These are phyloP conservation scores for Pichia kudriavzevii DNA, from an alignment of 1,139 yeast genomes.

Conservation along the genomic window DNA sequence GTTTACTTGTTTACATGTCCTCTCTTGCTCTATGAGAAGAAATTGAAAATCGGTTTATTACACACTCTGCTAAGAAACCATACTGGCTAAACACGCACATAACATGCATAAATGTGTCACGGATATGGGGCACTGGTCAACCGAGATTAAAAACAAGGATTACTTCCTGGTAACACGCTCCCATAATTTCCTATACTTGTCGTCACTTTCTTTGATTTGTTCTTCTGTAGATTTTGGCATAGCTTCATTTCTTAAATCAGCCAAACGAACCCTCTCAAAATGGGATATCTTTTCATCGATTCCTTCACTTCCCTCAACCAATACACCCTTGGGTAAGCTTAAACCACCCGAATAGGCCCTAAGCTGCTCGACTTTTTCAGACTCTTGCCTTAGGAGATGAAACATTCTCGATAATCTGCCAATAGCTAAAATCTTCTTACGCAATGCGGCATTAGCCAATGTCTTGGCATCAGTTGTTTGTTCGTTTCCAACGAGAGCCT, in stretches of 20 bases:
- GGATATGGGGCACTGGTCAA: no score
- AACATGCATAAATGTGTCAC: no score
- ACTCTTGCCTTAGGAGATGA: constrained; percentile 79
- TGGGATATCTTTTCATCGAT: constrained; percentile 59
- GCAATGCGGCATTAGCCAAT: constrained; percentile 46
- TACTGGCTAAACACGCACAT: no score
- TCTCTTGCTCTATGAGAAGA: no score
- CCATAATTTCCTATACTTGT: constrained; percentile 13
- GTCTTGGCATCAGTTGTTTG: constrained; percentile 9
- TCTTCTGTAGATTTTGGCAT: constrained; percentile 47
- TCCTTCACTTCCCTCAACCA: constrained; percentile 71
- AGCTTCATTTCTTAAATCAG: constrained; percentile 80
- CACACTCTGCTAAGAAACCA: no score
- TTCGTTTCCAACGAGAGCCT: neutral
- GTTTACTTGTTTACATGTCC: no score
- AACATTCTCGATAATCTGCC: constrained; percentile 94
- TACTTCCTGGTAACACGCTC: constrained; percentile 5
- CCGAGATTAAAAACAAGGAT: no score
- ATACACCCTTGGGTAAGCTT: constrained; percentile 73
- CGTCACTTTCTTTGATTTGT: constrained; percentile 10
- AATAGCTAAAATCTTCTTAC: constrained; percentile 89
- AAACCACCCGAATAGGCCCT: constrained; percentile 65
- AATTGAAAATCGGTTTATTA: no score
- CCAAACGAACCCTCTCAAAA: constrained; percentile 79
- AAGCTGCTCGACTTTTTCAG: constrained; percentile 62